phyloP scores from a whole-genome alignment of 202 grass and related monocot species.

The Panicum hallii region DNA sequence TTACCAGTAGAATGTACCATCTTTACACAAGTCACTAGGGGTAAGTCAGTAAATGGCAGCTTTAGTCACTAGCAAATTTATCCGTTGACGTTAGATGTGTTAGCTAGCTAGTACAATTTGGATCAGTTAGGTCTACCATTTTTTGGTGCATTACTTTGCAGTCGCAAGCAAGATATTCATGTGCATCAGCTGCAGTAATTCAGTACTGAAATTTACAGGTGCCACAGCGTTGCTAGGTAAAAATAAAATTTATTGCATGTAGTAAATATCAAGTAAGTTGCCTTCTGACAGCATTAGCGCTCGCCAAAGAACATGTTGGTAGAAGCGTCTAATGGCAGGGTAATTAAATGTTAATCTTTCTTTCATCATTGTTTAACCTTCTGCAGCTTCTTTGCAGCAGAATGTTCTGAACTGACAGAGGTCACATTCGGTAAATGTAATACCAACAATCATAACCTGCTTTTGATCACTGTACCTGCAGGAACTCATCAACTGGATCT shows the following conservation, averaged over 20 bases:
- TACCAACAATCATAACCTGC: conserved; percentile 46
- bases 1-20: conserved; percentile 35
- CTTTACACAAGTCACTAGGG: conserved; percentile 37
- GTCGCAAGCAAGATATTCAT: conserved; percentile 8
- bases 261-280: conserved; percentile 25
- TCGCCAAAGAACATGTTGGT: conserved; percentile 14
- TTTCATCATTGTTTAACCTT: conserved; percentile 53
- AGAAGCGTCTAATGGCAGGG: conserved; percentile 42
- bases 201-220: conserved; percentile 5
- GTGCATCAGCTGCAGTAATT: conserved; percentile 19
- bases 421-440: conserved; percentile 60
- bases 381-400: conserved; percentile 42
- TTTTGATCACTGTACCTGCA: conserved; percentile 50
- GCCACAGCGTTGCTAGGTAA: neutral
- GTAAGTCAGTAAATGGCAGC: conserved; percentile 35
- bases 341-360: conserved; percentile 40
- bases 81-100: conserved; percentile 16
- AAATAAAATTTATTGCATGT: conserved; percentile 8
- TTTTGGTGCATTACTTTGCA: conserved; percentile 16
- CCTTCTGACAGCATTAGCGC: conserved; percentile 1
- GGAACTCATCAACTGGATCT: conserved; percentile 54
- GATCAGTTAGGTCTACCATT: conserved; percentile 32
- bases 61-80: neutral
- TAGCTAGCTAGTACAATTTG: conserved; percentile 23
- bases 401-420: conserved; percentile 61